These are phyloP conservation scores for Pythium utonaiense DNA, from an alignment of 352 stramenopile species.

Conservation along the genomic window DNA sequence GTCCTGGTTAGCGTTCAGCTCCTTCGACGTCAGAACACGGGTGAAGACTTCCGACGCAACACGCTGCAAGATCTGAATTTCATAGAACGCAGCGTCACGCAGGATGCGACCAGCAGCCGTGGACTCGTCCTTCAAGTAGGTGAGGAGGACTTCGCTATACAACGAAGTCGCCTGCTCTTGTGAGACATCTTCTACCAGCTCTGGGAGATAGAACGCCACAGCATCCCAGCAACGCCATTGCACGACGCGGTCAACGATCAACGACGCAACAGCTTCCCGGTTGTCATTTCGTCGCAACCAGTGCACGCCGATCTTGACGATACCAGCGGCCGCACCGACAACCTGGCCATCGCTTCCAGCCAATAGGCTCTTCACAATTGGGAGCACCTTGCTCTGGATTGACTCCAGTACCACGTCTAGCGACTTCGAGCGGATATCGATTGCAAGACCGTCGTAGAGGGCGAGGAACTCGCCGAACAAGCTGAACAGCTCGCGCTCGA, in stretches of 20 bases:
- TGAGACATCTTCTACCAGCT: conserved; percentile 44
- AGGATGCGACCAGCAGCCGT: conserved; percentile 36
- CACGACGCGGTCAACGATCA: conserved; percentile 61
- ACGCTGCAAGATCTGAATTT: conserved; percentile 50
- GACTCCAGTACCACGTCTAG: conserved; percentile 43
- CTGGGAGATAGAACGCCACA: conserved; percentile 65
- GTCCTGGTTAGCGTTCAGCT: background rate
- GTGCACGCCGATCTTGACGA: conserved; percentile 79
- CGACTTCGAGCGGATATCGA: conserved; percentile 34
- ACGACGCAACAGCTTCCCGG: conserved; percentile 21
- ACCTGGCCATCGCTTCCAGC: conserved; percentile 9
- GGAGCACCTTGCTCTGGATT: conserved; percentile 28
- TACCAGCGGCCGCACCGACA: conserved; percentile 31
- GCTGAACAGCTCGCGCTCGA: conserved; percentile 62
- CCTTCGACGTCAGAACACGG: background rate
- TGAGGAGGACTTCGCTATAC: conserved; percentile 17
- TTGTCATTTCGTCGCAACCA: conserved; percentile 39
- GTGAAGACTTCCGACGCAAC: conserved; percentile 40
- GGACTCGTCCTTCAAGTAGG: conserved; percentile 9
- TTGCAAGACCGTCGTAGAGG: conserved; percentile 54
- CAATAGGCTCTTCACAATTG: conserved; percentile 42
- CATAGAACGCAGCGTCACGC: conserved; percentile 77
- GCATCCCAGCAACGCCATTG: conserved; percentile 65
- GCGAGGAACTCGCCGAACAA: conserved; percentile 76
- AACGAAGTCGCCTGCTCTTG: conserved; percentile 5